Percentiles rank a stretch among this genome's conserved stretches.
These are phyloP conservation scores for Ricinus communis DNA, from an alignment of 345 rosid genomes.

Conservation along the genomic window DNA sequence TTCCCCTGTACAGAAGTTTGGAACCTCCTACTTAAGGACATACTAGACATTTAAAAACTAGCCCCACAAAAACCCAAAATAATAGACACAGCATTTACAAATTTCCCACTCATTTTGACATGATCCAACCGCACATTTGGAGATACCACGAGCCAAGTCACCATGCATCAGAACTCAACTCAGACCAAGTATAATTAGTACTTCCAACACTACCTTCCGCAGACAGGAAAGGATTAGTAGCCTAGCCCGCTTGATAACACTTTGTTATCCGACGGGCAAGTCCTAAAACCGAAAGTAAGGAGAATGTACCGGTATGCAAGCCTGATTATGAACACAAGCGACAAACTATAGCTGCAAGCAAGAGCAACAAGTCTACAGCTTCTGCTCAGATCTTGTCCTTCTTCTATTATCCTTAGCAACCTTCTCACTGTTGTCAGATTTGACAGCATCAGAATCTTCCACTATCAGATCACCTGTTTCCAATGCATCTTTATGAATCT, in stretches of 20 bases:
- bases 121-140: background rate
- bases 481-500: slow-evolving; percentile 14
- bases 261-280: too few relatives aligned
- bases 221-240: background rate
- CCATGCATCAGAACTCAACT: background rate
- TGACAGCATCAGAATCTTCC: slow-evolving; percentile 15
- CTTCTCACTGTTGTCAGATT: slow-evolving; percentile 2
- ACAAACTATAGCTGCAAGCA: slow-evolving; percentile 12
- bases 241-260: background rate
- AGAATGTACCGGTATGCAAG: slow-evolving; percentile 13
- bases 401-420: slow-evolving; percentile 17
- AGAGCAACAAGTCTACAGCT: slow-evolving; percentile 18
- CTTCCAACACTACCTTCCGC: background rate
- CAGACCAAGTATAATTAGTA: background rate
- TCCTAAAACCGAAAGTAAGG: background rate
- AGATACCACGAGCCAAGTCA: background rate
- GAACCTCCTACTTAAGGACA: background rate
- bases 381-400: slow-evolving; percentile 35
- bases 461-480: slow-evolving; percentile 3
- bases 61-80: background rate
- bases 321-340: background rate
- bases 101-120: background rate
- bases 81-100: background rate
- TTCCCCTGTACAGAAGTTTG: background rate
- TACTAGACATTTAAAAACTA: background rate